Evolutionary conservation across 805 yeast species (phyloP), one percentile per base, ranked within the genome.

Genomic region (Cyberlindnera misumaiensis): DNA sequence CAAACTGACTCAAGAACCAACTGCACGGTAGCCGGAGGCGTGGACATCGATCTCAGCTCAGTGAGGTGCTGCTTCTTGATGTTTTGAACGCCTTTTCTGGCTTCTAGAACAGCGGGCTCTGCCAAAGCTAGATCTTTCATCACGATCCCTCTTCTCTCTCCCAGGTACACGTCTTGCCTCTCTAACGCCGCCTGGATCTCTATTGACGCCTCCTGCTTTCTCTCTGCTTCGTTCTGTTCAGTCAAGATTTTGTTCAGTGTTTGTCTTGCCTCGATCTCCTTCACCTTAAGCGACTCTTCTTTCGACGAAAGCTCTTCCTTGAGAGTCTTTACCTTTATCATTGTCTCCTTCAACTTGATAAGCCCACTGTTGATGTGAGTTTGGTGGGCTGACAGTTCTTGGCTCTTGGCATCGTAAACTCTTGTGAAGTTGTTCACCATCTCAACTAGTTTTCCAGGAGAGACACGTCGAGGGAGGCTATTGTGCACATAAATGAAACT

Each of bases 1-100:
- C 96, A 87, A 0, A 90, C 95, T 3, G 95, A 82, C 51, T 90
- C 97, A 65, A 90, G 63, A 0, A 95, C 80, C 51, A 83, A 56
- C 50, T 85, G 87, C 5, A 90, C 90, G 0, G 93, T 80, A 8
- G 77, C 81, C 0, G 97, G 97, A 0, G 97, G 97, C 43, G 86
- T 86, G 6, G 75, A 62, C 94, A 90, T 84, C 11, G 96, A 80
- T 52, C 96, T 66, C 22, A 90, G 65, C 59, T 90, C 97, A 1
- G 95, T 84, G 30, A 90, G 65, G 53, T 90, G 97, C 43, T 85
- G 94, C 56, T 90, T 90, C 59, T 88, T 87, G 44, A 90, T 90
- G 49, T 86, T 83, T 47, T 83, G 83, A n/a, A 90, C 97, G 12
- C 96, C 95, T 43, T 73, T 65, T 51, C 83, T 83, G 0, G 97